phyloP scores from a whole-genome alignment of 225 moss, liverwort and hornwort species.

The Sphagnum tenellum region DNA sequence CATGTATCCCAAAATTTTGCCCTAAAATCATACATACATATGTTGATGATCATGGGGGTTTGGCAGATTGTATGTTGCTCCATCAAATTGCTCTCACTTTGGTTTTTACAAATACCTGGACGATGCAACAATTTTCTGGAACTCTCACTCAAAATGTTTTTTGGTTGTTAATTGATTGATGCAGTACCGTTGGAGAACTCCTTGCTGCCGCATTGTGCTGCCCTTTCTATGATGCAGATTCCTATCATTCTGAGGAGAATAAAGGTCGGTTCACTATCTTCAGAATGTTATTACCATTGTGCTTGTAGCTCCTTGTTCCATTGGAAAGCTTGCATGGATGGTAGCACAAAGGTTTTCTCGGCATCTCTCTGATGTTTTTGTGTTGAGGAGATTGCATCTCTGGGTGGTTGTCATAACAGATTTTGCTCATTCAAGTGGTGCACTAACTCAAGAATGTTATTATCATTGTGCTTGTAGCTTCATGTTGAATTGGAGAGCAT shows the following conservation, averaged over 20 bases:
- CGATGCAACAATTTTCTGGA: not conserved
- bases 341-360: too few species aligned
- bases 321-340: too few species aligned
- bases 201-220: conserved; percentile 39
- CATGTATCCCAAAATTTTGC: too few species aligned
- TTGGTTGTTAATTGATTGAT: not conserved
- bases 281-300: not conserved
- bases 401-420: not conserved
- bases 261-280: conserved; percentile 32
- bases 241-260: conserved; percentile 61
- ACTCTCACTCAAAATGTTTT: not conserved
- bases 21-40: too few species aligned
- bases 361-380: not conserved
- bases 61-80: not conserved
- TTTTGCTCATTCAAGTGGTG: not conserved
- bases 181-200: conserved; percentile 69
- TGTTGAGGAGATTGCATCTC: not conserved
- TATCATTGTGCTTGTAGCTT: too few species aligned
- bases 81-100: not conserved
- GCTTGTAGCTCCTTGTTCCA: too few species aligned
- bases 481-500: too few species aligned
- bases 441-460: not conserved
- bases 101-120: too few species aligned
- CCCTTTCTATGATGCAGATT: conserved; percentile 70
- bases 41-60: too few species aligned